Base-by-base conservation (phyloP, 192 early-diverging fungal genomes). In the Umbelopsis ramanniana region DNA sequence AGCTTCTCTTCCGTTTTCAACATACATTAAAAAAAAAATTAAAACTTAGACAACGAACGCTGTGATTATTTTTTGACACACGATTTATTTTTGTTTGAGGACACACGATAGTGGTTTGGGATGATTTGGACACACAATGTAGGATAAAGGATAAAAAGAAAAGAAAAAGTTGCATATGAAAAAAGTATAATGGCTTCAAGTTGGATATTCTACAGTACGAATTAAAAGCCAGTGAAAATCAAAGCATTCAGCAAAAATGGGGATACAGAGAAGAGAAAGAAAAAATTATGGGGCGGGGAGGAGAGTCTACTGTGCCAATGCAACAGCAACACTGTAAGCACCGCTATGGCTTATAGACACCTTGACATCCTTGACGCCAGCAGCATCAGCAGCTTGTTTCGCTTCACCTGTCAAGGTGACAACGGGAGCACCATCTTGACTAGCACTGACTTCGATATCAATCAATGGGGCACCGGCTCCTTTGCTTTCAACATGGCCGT, bases 271-370 rank as follows among this genome's bases (percentile, higher is more conserved):
- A 72, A 67, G 22, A 67, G 48, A 60, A 48, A 50, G 19, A 73
- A 38, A 73, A 76, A 68, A 55, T 69, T 29, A 29, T 29, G 1
- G 1, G 29, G 29, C 29, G 29, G 29, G 77, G 52, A 69, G 70
- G 29, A 68, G 48, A 40, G 69, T 79, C 73, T 84, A 86, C 76
- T 80, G 85, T 63, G 70, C 92, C 71, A 81, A 88, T 78, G 95
- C 95, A 73, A 96, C 90, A 17, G 95, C 95, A 72, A 95, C 94
- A 48, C 93, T 93, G 82, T 95, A 97, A 17, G 87, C 84, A 63
- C 94, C 96, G 68, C 91, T 90, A 78, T 98, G 96, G 72, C 91
- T 94, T 76, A 98, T 98, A 21, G 94, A 93, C 23, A 98, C 93
- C 79, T 93, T 95, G 63, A 98, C 81, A 33, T 86, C 76, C 43